Percentiles rank a stretch among this genome's conserved stretches.
Evolutionary conservation across 768 basidiomycete species (phyloP).

Genomic region (Lactarius sanguifluus): DNA sequence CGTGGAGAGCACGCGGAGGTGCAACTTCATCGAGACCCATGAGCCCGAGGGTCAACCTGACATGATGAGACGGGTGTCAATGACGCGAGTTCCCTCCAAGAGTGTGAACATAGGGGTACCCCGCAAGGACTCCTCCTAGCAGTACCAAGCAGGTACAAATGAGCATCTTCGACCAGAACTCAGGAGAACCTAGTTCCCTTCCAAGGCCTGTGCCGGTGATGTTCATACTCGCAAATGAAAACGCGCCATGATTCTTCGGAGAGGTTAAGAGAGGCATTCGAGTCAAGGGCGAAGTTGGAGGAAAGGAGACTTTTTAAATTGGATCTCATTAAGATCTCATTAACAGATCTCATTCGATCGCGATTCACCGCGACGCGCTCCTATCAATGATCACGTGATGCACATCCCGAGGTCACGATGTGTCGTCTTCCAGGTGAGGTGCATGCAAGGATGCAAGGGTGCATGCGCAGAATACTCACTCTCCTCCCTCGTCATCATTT

Average conservation of each 20-base stretch:
- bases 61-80: conserved; percentile 1
- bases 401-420: background rate
- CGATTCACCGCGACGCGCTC: too few relatives aligned
- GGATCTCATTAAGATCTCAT: background rate
- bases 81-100: background rate
- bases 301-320: background rate
- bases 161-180: conserved; percentile 73
- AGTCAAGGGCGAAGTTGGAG: background rate
- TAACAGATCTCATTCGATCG: background rate
- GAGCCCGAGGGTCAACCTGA: conserved; percentile 84
- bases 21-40: conserved; percentile 95
- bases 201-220: conserved; percentile 6
- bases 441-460: too few relatives aligned
- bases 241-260: background rate
- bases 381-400: background rate
- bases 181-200: conserved; percentile 49
- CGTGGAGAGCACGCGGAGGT: conserved; percentile 79
- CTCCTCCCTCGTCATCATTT: background rate
- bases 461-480: background rate
- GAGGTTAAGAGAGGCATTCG: conserved; percentile 15
- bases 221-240: background rate
- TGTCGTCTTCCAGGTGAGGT: too few relatives aligned
- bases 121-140: conserved; percentile 88
- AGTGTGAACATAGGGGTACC: conserved; percentile 44
- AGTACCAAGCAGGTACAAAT: conserved; percentile 72